phyloP scores from a whole-genome alignment of 371 early-diverging fungal species.

The Mucor sp. region DNA sequence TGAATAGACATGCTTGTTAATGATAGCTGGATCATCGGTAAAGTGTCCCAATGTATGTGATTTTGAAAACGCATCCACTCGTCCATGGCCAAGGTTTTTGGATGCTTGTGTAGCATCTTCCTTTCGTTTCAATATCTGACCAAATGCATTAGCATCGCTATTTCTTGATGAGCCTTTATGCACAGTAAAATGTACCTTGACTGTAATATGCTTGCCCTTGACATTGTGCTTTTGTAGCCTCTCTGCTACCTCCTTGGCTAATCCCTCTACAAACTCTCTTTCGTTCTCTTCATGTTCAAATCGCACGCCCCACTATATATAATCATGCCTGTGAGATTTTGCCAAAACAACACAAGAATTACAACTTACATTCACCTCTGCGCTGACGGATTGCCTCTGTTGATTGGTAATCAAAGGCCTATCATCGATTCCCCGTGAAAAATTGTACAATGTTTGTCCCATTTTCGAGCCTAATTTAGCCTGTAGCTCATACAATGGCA shows the following conservation, averaged over 20 bases:
- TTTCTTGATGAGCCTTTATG: neutral
- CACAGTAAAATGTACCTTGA: slow-evolving; percentile 47
- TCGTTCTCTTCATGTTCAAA: slow-evolving; percentile 72
- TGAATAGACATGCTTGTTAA: slow-evolving; percentile 44
- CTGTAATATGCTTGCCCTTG: slow-evolving; percentile 54
- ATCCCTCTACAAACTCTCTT: slow-evolving; percentile 52
- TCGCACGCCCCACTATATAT: slow-evolving; percentile 84
- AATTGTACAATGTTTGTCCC: slow-evolving; percentile 65
- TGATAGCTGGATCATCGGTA: slow-evolving; percentile 49
- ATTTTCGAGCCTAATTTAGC: slow-evolving; percentile 70
- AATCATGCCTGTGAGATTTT: neutral
- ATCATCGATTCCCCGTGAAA: slow-evolving; percentile 77
- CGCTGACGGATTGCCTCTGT: slow-evolving; percentile 77
- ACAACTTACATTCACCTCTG: slow-evolving; percentile 58
- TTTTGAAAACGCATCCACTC: slow-evolving; percentile 63
- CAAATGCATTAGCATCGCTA: neutral
- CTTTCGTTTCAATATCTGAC: slow-evolving; percentile 49
- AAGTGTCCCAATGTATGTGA: slow-evolving; percentile 45
- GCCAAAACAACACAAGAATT: neutral
- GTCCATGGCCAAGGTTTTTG: slow-evolving; percentile 72
- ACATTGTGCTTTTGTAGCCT: slow-evolving; percentile 50
- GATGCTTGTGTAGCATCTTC: slow-evolving; percentile 49
- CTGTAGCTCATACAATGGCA: slow-evolving; percentile 50
- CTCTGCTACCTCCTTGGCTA: slow-evolving; percentile 56
- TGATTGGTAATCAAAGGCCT: slow-evolving; percentile 63